Percentiles rank a stretch among this genome's conserved stretches.
Conservation (phyloP, 345 rosid genomes). For the Eucalyptus cloeziana region DNA sequence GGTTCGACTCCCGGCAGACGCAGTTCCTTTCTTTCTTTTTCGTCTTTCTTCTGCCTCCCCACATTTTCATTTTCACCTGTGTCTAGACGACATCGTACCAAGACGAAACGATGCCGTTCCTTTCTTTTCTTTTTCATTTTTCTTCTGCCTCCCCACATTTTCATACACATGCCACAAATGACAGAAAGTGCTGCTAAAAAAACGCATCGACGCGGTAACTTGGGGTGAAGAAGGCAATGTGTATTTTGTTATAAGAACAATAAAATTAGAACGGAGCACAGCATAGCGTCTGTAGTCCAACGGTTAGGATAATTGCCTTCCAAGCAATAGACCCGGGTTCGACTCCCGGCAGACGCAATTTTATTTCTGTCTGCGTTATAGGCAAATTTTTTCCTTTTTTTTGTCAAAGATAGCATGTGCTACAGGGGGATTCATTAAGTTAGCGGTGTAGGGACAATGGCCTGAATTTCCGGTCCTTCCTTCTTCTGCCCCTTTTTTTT, state of each 20-base stretch:
- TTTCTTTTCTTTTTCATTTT: too few relatives aligned
- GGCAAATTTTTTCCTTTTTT: neutral
- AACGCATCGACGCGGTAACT: too few relatives aligned
- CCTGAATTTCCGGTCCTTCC: neutral
- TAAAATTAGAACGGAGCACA: accelerated
- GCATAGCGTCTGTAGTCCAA: slow-evolving; percentile 60
- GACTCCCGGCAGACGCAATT: slow-evolving; percentile 79
- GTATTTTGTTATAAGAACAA: accelerated
- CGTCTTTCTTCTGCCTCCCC: too few relatives aligned
- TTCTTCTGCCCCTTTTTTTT: neutral
- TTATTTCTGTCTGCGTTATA: accelerated
- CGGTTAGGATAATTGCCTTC: slow-evolving; percentile 92
- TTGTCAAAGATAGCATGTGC: neutral
- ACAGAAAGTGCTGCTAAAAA: too few relatives aligned
- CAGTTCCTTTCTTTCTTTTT: too few relatives aligned
- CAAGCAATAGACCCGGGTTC: slow-evolving; percentile 87
- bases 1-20: slow-evolving; percentile 56
- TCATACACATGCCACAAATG: too few relatives aligned
- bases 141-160: too few relatives aligned
- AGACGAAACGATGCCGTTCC: too few relatives aligned
- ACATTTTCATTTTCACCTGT: too few relatives aligned
- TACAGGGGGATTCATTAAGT: neutral
- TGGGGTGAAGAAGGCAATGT: too few relatives aligned
- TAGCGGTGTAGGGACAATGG: neutral
- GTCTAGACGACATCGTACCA: too few relatives aligned